Percentiles rank a stretch among this genome's conserved stretches.
phyloP scores from a whole-genome alignment of 768 basidiomycete genomes.

The Cystofilobasidium bisporidii region DNA sequence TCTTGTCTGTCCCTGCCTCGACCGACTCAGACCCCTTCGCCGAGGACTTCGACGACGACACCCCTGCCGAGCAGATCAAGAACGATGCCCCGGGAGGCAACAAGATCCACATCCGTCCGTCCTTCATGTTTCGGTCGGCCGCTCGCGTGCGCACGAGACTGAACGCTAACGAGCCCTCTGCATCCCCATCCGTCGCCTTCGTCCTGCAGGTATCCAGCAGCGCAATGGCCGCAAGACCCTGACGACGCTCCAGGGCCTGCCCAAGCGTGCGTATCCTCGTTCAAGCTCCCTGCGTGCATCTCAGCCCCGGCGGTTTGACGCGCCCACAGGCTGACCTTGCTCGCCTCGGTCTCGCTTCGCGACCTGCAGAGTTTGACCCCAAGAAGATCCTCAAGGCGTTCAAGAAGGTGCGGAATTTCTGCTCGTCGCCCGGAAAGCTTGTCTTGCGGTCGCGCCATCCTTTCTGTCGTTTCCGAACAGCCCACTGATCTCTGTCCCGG shows the following conservation, averaged over 20 bases:
- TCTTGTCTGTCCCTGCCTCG: background rate
- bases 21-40: slow-evolving; percentile 90
- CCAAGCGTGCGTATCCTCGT: slow-evolving; percentile 54
- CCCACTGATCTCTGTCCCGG: too few relatives aligned
- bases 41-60: slow-evolving; percentile 69
- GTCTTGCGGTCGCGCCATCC: too few relatives aligned
- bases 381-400: slow-evolving; percentile 98
- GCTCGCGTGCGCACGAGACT: too few relatives aligned
- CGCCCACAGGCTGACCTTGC: too few relatives aligned
- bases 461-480: too few relatives aligned
- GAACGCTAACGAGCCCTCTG: background rate
- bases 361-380: slow-evolving; percentile 69
- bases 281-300: background rate
- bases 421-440: too few relatives aligned
- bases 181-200: background rate
- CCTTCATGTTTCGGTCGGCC: background rate
- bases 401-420: too few relatives aligned
- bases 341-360: background rate
- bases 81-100: slow-evolving; percentile 38
- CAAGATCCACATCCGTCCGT: slow-evolving; percentile 43
- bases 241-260: slow-evolving; percentile 92
- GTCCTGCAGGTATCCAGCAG: slow-evolving; percentile 68
- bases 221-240: slow-evolving; percentile 97
- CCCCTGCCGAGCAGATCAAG: slow-evolving; percentile 35
- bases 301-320: background rate